Base-by-base conservation (phyloP, 768 basidiomycete species). In the Phaffia australis region DNA sequence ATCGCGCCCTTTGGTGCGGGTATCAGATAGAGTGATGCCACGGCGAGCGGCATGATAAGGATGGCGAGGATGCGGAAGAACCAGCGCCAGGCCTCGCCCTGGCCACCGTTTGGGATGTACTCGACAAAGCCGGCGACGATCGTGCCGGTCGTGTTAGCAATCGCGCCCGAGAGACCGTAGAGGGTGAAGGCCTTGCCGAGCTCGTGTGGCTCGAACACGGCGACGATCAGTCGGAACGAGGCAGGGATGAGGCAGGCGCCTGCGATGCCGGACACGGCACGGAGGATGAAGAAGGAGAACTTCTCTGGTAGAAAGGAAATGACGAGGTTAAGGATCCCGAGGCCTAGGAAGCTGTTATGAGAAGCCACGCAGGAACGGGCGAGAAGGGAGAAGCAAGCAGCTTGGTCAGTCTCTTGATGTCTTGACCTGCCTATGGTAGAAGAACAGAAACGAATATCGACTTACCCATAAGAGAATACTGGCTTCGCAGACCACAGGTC, bases 231-330 rank as follows among this genome's bases (percentile, higher is more conserved):
- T 18, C 71, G 60, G 49, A 65, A 71, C 0, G 82, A 79, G 3
- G 81, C 80, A 3, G 82, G 82, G 52, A 83, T 78, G 19, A 80
- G 81, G 75, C 82, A 72, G 1, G 81, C 78, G 21, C 81, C 82
- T 16, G 76, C 80, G 77, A 75, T 68, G n/a, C 83, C 83, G 69
- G 76, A 80, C 9, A 84, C 63, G 2, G 81, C 83, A 70, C 83
- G 77, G 1, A 84, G 71, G 57, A 83, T 75, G 48, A 83, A 76
- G 55, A 84, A 75, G 0, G 74, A 77, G 58, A 83, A 78, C 71
- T 81, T 79, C 71, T 78, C 74, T n/a, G 60, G 57, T 30, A 77
- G 75, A 68, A 84, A 83, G 46, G 82, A 82, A 23, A 76, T 76
- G 32, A 76, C 75, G 18, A 83, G 67, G 16, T 80, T 78, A 29